These are phyloP conservation scores for Clathrospora elynae DNA, from an alignment of 2,329 filamentous ascomycete species.

Conservation along the genomic window DNA sequence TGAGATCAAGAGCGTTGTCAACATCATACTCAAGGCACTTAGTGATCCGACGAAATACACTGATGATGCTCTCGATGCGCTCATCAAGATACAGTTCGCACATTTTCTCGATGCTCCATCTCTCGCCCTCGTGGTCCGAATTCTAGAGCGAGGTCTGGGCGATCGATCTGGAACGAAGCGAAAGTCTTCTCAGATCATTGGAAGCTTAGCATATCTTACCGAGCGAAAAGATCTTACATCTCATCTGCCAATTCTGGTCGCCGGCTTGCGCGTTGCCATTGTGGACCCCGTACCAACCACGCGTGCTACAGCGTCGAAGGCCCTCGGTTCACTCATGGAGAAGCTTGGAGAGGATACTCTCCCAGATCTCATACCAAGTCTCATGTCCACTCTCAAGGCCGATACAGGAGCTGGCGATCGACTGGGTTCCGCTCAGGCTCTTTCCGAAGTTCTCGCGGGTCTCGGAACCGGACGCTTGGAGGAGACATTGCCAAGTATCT, in stretches of 20 bases:
- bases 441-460: conserved; percentile 94
- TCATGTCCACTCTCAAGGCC: conserved; percentile 97
- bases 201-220: conserved; percentile 93
- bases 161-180: conserved; percentile 94
- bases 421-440: conserved; percentile 92
- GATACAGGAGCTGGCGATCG: conserved; percentile 96
- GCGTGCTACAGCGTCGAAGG: conserved; percentile 92
- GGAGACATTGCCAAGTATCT: conserved; percentile 92
- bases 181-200: conserved; percentile 96
- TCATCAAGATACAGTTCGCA: conserved; percentile 98
- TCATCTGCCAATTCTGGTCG: conserved; percentile 89
- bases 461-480: conserved; percentile 90
- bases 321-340: conserved; percentile 93
- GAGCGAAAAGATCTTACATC: conserved; percentile 92
- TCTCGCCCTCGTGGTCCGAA: conserved; percentile 89
- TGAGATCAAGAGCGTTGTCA: conserved; percentile 90
- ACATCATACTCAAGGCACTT: conserved; percentile 90
- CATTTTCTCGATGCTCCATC: conserved; percentile 99
- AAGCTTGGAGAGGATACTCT: conserved; percentile 96
- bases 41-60: conserved; percentile 98
- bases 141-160: conserved; percentile 86
- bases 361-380: conserved; percentile 93
- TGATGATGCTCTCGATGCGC: conserved; percentile 86
- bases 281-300: conserved; percentile 97
- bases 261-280: conserved; percentile 83